These are phyloP conservation scores for Colletotrichum spaethianum DNA, from an alignment of 2,329 filamentous ascomycete genomes.

Conservation along the genomic window DNA sequence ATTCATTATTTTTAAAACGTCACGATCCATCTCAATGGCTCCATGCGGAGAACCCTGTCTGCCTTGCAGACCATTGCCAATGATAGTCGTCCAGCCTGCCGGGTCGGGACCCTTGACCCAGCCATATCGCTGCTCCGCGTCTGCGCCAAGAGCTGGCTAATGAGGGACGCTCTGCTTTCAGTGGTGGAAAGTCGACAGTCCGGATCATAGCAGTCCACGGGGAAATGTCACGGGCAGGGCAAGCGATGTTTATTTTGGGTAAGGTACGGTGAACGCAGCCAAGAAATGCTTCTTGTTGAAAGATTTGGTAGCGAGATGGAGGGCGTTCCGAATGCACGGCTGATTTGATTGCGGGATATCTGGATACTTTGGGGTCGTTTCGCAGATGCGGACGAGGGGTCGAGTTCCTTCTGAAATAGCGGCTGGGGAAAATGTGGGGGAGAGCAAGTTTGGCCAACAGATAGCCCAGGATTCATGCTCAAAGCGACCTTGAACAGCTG, in stretches of 20 bases:
- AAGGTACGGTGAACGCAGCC: constrained; percentile 8
- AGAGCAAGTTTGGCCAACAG: background rate
- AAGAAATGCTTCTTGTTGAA: background rate
- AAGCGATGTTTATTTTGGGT: background rate
- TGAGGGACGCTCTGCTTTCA: background rate
- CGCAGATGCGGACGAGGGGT: background rate
- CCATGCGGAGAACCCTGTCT: constrained; percentile 37
- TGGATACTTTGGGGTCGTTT: background rate
- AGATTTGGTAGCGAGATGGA: constrained; percentile 7
- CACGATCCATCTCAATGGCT: background rate
- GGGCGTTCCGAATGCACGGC: background rate
- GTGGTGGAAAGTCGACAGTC: constrained; percentile 32
- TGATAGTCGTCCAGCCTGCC: constrained; percentile 19
- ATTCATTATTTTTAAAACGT: background rate
- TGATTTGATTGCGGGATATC: background rate
- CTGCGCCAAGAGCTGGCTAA: constrained; percentile 29
- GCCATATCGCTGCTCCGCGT: background rate
- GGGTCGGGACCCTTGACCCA: constrained; percentile 20
- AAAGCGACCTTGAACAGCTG: background rate
- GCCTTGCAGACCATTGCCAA: background rate
- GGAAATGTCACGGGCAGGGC: background rate
- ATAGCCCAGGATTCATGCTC: background rate
- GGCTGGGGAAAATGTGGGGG: background rate
- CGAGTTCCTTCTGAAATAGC: background rate
- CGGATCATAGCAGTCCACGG: background rate